phyloP scores from a whole-genome alignment of 1,139 yeast species.

The Magnusiomyces ingens region DNA sequence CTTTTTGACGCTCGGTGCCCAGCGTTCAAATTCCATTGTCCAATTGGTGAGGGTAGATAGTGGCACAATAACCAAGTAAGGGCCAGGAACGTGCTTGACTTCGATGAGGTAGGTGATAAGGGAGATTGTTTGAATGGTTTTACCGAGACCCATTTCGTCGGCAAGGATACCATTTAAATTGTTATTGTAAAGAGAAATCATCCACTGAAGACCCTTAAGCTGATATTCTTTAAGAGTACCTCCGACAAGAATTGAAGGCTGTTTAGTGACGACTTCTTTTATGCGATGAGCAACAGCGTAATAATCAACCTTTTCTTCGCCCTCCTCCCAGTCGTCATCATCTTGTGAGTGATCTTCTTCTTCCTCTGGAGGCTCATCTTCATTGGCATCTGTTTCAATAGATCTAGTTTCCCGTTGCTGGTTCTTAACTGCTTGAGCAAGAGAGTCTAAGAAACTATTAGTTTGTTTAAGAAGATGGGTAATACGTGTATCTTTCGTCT shows the following conservation, averaged over 20 bases:
- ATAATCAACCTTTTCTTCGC: slow-evolving; percentile 66
- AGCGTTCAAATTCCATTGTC: slow-evolving; percentile 93
- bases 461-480: slow-evolving; percentile 92
- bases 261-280: slow-evolving; percentile 72
- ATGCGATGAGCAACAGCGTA: slow-evolving; percentile 90
- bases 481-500: slow-evolving; percentile 95
- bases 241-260: slow-evolving; percentile 84
- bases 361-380: slow-evolving; percentile 42
- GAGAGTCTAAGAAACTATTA: slow-evolving; percentile 79
- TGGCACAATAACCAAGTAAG: slow-evolving; percentile 86
- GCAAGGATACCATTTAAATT: slow-evolving; percentile 93
- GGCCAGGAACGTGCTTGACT: slow-evolving; percentile 48
- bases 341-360: slow-evolving; percentile 53
- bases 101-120: slow-evolving; percentile 69
- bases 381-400: slow-evolving; percentile 30
- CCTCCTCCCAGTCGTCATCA: slow-evolving; percentile 32
- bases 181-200: slow-evolving; percentile 91
- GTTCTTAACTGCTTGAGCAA: slow-evolving; percentile 81
- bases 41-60: slow-evolving; percentile 91
- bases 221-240: slow-evolving; percentile 92
- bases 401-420: slow-evolving; percentile 51
- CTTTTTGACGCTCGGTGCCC: slow-evolving; percentile 57
- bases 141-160: slow-evolving; percentile 90
- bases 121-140: slow-evolving; percentile 80
- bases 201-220: slow-evolving; percentile 92